Percentiles rank a stretch among this genome's conserved stretches.
These are phyloP conservation scores for Penicillium sp. DNA, from an alignment of 2,329 filamentous ascomycete genomes.

Conservation along the genomic window DNA sequence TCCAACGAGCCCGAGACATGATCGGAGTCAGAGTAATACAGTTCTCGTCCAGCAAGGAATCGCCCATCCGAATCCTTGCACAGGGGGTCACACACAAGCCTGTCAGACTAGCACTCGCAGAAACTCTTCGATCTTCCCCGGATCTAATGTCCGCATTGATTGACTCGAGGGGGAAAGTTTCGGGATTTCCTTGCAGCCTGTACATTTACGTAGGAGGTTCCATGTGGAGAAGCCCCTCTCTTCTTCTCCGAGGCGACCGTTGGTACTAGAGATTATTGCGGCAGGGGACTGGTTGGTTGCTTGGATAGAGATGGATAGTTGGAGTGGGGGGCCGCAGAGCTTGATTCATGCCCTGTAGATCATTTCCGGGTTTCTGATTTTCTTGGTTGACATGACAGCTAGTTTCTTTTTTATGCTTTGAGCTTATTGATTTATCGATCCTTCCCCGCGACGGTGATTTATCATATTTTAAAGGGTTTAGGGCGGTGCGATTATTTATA, in stretches of 20 bases:
- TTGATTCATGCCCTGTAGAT: background rate
- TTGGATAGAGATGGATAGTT: background rate
- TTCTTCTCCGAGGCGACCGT: constrained; percentile 3
- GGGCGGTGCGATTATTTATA: background rate
- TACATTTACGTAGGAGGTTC: background rate
- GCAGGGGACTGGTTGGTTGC: background rate
- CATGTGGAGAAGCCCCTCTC: background rate
- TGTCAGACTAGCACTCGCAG: constrained; percentile 21
- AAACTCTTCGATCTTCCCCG: constrained; percentile 15
- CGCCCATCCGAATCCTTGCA: constrained; percentile 14
- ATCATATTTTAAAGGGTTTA: background rate
- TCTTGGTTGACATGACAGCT: background rate
- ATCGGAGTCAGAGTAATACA: constrained; percentile 14
- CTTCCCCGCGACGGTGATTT: background rate
- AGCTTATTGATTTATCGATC: background rate
- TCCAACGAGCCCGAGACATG: constrained; percentile 22
- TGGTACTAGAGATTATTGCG: background rate
- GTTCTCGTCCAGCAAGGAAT: constrained; percentile 14
- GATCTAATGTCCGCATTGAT: background rate
- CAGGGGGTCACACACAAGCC: constrained; percentile 18
- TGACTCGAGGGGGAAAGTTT: background rate
- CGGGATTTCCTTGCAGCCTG: background rate
- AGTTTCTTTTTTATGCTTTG: background rate
- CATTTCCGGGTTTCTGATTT: background rate
- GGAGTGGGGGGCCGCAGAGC: background rate